A percentile compares a stretch with the other conserved stretches of the same genome.
Evolutionary conservation across 2,329 filamentous ascomycete species (phyloP).

Genomic region (Tetracladium maxilliforme): DNA sequence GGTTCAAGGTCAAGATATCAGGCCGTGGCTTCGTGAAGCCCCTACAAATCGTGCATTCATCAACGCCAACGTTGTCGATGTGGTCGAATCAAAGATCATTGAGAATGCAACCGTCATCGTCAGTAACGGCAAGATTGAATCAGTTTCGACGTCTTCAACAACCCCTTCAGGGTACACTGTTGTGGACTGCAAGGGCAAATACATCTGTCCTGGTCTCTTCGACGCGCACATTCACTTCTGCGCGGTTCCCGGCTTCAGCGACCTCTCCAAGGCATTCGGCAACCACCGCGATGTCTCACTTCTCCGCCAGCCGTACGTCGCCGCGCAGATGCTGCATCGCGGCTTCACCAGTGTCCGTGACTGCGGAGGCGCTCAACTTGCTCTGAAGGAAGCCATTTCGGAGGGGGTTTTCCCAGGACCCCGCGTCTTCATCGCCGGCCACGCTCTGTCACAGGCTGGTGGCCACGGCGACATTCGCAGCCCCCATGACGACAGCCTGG

Average conservation of each 20-base stretch:
- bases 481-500: constrained; percentile 24
- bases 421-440: constrained; percentile 36
- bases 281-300: constrained; percentile 18
- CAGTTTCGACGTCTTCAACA: constrained; percentile 1
- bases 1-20: constrained; percentile 3
- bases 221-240: constrained; percentile 33
- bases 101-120: constrained; percentile 16
- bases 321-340: constrained; percentile 32
- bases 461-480: constrained; percentile 38
- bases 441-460: constrained; percentile 40
- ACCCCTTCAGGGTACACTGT: constrained; percentile 11
- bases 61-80: constrained; percentile 28
- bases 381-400: constrained; percentile 38
- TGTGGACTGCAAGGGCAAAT: constrained; percentile 26
- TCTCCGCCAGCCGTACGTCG: constrained; percentile 30
- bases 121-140: constrained; percentile 17
- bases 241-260: constrained; percentile 24
- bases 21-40: constrained; percentile 12
- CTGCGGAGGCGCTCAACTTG: constrained; percentile 37
- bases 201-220: constrained; percentile 33
- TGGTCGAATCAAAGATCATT: constrained; percentile 16
- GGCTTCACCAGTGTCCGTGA: constrained; percentile 46
- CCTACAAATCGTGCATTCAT: constrained; percentile 16
- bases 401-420: constrained; percentile 41
- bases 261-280: constrained; percentile 18